Evolutionary conservation across 1,139 yeast species (phyloP).

Genomic region (Lodderomyces beijingensis): DNA sequence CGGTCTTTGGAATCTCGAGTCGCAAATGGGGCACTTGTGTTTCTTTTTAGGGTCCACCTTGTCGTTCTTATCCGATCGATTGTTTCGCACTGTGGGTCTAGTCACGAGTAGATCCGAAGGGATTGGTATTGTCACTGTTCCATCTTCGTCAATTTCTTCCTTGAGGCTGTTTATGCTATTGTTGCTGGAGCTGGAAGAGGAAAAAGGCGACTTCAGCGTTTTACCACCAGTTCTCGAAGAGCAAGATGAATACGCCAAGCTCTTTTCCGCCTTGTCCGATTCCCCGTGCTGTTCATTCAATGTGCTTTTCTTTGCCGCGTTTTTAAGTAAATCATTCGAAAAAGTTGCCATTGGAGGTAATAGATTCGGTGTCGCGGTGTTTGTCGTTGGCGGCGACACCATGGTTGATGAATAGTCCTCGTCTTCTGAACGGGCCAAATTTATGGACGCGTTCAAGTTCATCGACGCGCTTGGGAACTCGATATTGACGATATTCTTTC

Average conservation of each 20-base stretch:
- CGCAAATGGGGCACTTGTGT: conserved; percentile 77
- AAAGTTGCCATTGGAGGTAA: conserved; percentile 42
- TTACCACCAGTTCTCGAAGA: no score
- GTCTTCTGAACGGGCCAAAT: neutral
- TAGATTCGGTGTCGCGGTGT: conserved; percentile 15
- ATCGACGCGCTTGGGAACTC: conserved; percentile 7
- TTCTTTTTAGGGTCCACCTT: conserved; percentile 51
- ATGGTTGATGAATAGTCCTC: neutral
- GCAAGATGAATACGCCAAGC: no score
- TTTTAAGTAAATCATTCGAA: neutral
- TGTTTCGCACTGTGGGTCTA: conserved; percentile 13
- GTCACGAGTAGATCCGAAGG: conserved; percentile 13
- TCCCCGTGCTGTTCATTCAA: neutral
- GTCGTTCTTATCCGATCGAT: conserved; percentile 11
- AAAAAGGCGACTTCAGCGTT: conserved; percentile 3
- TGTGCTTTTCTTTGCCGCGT: no score
- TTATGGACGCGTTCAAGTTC: conserved; percentile 1
- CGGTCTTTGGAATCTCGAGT: conserved; percentile 74
- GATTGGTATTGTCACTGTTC: conserved; percentile 13
- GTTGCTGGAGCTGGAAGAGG: conserved; percentile 2
- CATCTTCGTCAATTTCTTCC: conserved; percentile 11
- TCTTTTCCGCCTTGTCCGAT: neutral
- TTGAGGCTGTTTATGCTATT: neutral
- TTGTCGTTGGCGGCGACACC: neutral
- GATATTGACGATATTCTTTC: neutral